A percentile compares a stretch with the other conserved stretches of the same genome.
Evolutionary conservation across 1,139 yeast genomes (phyloP).

Genomic region (Hyphopichia burtonii): DNA sequence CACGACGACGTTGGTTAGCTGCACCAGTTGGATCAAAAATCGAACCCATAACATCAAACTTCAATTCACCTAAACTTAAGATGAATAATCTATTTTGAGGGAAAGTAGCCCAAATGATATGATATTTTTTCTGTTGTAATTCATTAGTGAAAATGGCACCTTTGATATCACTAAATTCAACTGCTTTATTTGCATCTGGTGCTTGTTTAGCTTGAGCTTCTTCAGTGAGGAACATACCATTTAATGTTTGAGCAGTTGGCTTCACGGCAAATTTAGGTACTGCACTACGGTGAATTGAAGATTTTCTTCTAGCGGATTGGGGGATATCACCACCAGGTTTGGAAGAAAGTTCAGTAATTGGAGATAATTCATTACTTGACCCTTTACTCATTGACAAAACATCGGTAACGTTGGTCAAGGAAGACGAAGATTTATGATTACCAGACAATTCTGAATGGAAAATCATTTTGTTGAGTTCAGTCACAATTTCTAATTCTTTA

Average conservation of each 20-base stretch:
- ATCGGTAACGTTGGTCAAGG: constrained; percentile 31
- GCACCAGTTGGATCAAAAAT: constrained; percentile 18
- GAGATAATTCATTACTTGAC: constrained; percentile 22
- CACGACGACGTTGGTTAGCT: constrained; percentile 23
- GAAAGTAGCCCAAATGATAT: constrained; percentile 32
- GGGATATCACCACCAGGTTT: constrained; percentile 4
- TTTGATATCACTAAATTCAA: constrained; percentile 22
- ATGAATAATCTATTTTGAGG: constrained; percentile 21
- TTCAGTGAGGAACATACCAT: constrained; percentile 8
- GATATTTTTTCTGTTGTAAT: constrained; percentile 36
- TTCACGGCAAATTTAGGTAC: constrained; percentile 35
- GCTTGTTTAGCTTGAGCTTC: constrained; percentile 8
- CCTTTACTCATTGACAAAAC: constrained; percentile 24
- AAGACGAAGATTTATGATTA: constrained; percentile 33
- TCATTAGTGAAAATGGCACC: constrained; percentile 45
- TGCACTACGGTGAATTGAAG: constrained; percentile 24
- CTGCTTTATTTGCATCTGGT: constrained; percentile 5
- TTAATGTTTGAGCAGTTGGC: constrained; percentile 21
- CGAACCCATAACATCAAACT: constrained; percentile 23
- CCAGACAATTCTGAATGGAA: constrained; percentile 37
- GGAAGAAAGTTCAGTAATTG: constrained; percentile 14
- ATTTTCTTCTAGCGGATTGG: constrained; percentile 19
- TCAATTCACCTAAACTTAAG: constrained; percentile 38
- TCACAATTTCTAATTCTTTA: constrained; percentile 36
- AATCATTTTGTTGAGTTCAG: constrained; percentile 36